These are phyloP conservation scores for Ceratobasidium sp. DNA, from an alignment of 1,284 basidiomycete species.

Conservation along the genomic window DNA sequence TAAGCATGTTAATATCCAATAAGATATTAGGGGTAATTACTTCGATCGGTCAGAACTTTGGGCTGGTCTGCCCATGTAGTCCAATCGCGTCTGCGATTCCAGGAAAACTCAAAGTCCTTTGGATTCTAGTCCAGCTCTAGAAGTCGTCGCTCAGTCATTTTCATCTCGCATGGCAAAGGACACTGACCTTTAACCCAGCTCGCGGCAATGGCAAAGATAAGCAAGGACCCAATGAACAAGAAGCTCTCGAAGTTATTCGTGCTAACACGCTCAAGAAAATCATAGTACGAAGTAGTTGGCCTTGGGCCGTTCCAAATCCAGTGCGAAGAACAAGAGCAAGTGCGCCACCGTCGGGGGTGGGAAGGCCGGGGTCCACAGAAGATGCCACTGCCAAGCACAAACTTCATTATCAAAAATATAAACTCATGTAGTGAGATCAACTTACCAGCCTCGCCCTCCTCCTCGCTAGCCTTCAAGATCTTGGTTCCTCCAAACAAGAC, in stretches of 20 bases:
- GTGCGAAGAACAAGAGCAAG: constrained; percentile 91
- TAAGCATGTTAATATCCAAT: neutral
- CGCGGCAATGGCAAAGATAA: constrained; percentile 95
- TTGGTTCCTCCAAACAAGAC: constrained; percentile 95
- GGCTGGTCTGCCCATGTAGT: constrained; percentile 27
- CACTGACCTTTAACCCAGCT: constrained; percentile 86
- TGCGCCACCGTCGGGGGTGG: constrained; percentile 87
- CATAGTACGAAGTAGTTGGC: constrained; percentile 96
- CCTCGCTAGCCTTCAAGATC: constrained; percentile 80
- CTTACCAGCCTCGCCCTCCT: constrained; percentile 53
- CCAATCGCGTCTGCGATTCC: constrained; percentile 14
- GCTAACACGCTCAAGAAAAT: constrained; percentile 94
- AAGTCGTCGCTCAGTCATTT: constrained; percentile 26
- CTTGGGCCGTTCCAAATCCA: constrained; percentile 96
- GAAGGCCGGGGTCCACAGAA: constrained; percentile 7
- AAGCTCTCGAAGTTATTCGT: constrained; percentile 95
- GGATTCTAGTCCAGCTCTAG: constrained; percentile 39
- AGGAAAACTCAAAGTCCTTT: constrained; percentile 26
- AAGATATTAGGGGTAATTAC: neutral
- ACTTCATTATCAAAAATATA: too few relatives aligned
- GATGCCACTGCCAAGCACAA: constrained; percentile 11
- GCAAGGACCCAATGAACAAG: constrained; percentile 94
- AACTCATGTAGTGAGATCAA: constrained; percentile 2
- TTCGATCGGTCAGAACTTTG: constrained; percentile 33
- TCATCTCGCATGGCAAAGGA: too few relatives aligned